These are phyloP conservation scores for Triangularia verruculosa DNA, from an alignment of 2,329 filamentous ascomycete species.

Conservation along the genomic window DNA sequence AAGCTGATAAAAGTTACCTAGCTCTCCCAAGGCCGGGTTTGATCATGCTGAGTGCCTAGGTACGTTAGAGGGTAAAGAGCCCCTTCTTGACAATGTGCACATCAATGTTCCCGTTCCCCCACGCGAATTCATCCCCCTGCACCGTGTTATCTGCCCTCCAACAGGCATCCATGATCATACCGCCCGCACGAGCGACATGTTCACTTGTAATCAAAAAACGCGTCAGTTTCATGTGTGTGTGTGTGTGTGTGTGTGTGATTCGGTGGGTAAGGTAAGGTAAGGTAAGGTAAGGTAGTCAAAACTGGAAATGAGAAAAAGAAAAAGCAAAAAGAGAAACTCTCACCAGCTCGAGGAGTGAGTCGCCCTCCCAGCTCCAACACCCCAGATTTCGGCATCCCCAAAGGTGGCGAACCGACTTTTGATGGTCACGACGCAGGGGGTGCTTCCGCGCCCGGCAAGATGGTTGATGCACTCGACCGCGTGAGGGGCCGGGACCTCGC, in stretches of 20 bases:
- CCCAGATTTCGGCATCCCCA: not conserved
- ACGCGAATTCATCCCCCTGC: not conserved
- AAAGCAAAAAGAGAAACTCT: not conserved
- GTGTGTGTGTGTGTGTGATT: no score
- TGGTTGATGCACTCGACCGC: not conserved
- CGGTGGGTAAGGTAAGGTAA: no score
- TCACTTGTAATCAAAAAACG: not conserved
- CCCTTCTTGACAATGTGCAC: not conserved
- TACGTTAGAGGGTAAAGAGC: no score
- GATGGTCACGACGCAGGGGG: not conserved
- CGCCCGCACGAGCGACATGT: not conserved
- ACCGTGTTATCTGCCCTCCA: slow-evolving; percentile 4
- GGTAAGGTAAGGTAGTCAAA: not conserved
- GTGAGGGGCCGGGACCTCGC: not conserved
- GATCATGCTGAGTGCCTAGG: no score
- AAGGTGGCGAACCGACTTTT: not conserved
- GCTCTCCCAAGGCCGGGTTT: no score
- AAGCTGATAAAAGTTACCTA: no score
- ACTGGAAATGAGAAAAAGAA: not conserved
- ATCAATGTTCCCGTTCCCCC: not conserved
- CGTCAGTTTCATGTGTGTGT: no score
- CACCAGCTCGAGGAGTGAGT: not conserved
- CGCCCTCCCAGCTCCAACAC: not conserved
- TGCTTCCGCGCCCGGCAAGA: not conserved
- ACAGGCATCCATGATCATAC: not conserved